phyloP scores from a whole-genome alignment of 148 eudicot species.

The Pouteria glomerata region DNA sequence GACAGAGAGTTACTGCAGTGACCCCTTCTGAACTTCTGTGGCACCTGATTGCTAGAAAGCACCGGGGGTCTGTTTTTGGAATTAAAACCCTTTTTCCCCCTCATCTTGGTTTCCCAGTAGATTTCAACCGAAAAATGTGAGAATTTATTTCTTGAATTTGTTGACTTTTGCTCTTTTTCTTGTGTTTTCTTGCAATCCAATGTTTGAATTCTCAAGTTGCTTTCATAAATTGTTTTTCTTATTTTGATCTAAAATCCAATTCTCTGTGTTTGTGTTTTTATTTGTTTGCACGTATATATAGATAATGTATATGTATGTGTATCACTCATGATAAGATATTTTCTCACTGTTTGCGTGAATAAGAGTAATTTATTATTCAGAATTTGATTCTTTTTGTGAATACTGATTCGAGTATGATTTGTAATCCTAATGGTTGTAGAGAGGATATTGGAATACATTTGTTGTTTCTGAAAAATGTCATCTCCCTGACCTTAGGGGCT shows the following conservation, averaged over 20 bases:
- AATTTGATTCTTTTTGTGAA: background rate
- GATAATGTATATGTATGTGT: too few relatives aligned
- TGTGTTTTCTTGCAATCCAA: background rate
- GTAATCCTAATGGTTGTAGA: background rate
- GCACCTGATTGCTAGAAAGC: conserved; percentile 85
- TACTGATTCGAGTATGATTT: background rate
- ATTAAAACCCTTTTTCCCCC: background rate
- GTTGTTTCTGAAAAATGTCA: too few relatives aligned
- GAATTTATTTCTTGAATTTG: background rate
- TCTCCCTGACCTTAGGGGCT: too few relatives aligned
- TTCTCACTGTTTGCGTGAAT: too few relatives aligned
- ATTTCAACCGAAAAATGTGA: background rate
- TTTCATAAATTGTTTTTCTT: background rate
- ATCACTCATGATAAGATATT: too few relatives aligned
- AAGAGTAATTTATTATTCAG: too few relatives aligned
- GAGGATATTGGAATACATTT: background rate
- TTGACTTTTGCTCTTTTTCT: background rate
- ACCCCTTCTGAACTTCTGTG: conserved; percentile 76
- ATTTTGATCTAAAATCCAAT: background rate
- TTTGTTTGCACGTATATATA: background rate
- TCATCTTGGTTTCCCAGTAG: background rate
- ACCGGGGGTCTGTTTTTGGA: conserved; percentile 56
- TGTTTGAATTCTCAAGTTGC: background rate
- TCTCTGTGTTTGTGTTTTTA: too few relatives aligned
- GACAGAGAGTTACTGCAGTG: conserved; percentile 87